Conservation (phyloP, 148 eudicot species). For the Camellia sinensis region DNA sequence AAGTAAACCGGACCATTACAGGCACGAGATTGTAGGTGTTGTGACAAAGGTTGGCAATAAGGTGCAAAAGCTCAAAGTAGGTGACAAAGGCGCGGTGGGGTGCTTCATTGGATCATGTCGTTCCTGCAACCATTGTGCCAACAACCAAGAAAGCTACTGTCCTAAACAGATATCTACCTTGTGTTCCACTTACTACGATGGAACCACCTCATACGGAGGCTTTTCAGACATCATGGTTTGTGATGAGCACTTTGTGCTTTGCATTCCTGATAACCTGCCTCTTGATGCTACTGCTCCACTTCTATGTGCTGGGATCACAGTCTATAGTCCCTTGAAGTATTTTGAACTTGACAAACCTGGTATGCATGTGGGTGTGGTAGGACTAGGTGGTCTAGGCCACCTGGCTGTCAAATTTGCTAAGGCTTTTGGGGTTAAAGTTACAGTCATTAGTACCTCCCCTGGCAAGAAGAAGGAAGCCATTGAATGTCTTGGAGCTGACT, state of each 20-base stretch:
- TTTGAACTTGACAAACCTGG: no score
- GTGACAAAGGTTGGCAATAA: constrained; percentile 25
- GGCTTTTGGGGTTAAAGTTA: no score
- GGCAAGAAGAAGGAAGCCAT: no score
- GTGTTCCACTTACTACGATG: constrained; percentile 12
- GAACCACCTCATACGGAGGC: constrained; percentile 27
- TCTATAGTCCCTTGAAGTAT: constrained; percentile 27
- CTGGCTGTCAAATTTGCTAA: no score
- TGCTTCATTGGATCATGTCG: constrained; percentile 31
- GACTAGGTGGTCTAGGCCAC: no score
- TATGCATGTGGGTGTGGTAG: no score
- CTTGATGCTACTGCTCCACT: constrained; percentile 42
- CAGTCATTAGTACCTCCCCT: no score
- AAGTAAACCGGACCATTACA: background rate
- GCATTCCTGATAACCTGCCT: constrained; percentile 12
- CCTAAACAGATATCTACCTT: background rate
- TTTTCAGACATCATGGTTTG: constrained; percentile 29
- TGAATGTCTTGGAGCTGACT: no score
- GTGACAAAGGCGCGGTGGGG: constrained; percentile 34
- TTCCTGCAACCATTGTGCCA: constrained; percentile 14
- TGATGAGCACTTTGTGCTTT: constrained; percentile 18
- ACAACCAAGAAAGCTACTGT: constrained; percentile 18
- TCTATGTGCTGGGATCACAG: constrained; percentile 46
- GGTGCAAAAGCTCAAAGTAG: constrained; percentile 24
- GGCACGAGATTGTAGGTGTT: constrained; percentile 23